A percentile compares a stretch with the other conserved stretches of the same genome.
Evolutionary conservation across 345 rosid species (phyloP).

Genomic region (Sapria himalayana): DNA sequence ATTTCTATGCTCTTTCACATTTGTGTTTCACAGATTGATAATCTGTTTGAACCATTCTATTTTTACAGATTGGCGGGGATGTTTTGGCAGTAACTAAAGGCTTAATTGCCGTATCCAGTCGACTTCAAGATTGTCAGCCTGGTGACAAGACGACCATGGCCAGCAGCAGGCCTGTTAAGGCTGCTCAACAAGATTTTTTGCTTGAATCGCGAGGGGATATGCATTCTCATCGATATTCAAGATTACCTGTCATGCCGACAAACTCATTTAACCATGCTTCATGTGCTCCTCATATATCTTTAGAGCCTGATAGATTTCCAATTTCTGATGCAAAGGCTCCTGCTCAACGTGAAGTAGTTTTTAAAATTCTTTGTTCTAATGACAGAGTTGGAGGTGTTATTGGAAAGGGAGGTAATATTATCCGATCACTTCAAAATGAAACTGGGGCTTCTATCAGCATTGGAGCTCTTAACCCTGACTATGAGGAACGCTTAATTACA

Average conservation of each 20-base stretch:
- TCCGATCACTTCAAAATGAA: constrained; percentile 54
- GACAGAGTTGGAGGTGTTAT: constrained; percentile 70
- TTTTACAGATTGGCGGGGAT: constrained; percentile 64
- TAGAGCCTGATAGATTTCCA: constrained; percentile 22
- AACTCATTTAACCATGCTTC: constrained; percentile 18
- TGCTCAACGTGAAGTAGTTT: constrained; percentile 34
- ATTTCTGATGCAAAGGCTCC: constrained; percentile 12
- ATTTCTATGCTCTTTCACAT: too few relatives aligned
- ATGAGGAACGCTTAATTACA: constrained; percentile 61
- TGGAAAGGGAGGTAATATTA: constrained; percentile 58
- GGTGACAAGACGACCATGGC: constrained; percentile 19
- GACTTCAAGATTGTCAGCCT: constrained; percentile 57
- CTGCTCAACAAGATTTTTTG: constrained; percentile 13
- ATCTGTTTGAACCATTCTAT: too few relatives aligned
- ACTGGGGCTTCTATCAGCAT: constrained; percentile 56
- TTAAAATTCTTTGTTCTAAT: constrained; percentile 57
- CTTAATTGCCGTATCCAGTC: constrained; percentile 40
- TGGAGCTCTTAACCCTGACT: constrained; percentile 40
- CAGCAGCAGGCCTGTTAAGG: constrained; percentile 24
- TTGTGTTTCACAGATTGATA: too few relatives aligned
- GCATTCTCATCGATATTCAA: constrained; percentile 15
- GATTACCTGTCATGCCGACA: constrained; percentile 13
- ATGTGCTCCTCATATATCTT: constrained; percentile 18
- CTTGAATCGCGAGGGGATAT: constrained; percentile 15
- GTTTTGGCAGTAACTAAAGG: constrained; percentile 51